A percentile compares a stretch with the other conserved stretches of the same genome.
These are phyloP conservation scores for Rosa lucieae DNA, from an alignment of 306 rosid species.

Conservation along the genomic window DNA sequence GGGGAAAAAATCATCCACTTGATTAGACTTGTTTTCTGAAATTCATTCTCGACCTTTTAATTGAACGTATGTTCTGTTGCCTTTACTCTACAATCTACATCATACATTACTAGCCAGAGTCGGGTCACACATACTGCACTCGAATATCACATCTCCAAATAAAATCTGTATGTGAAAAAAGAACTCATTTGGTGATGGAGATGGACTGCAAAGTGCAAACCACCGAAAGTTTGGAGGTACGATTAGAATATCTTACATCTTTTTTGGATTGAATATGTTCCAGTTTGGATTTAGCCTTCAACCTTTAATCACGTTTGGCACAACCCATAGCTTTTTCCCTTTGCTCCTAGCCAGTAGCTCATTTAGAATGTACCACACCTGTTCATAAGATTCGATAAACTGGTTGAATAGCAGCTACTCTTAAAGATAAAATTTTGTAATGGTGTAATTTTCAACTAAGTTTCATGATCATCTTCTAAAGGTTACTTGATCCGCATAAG, in stretches of 20 bases:
- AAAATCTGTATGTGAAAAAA: background rate
- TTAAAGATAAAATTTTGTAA: background rate
- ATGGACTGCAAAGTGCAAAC: background rate
- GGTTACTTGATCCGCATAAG: background rate
- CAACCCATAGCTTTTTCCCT: slow-evolving; percentile 4
- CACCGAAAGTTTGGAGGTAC: background rate
- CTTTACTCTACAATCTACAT: slow-evolving; percentile 10
- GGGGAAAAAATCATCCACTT: background rate
- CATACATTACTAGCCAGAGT: background rate
- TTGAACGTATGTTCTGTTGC: background rate
- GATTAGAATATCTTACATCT: background rate
- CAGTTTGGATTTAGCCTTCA: background rate
- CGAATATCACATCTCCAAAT: background rate
- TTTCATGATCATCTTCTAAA: background rate
- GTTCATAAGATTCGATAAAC: background rate
- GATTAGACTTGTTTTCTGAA: background rate
- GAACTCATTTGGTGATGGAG: background rate
- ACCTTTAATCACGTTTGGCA: background rate
- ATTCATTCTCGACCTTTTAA: background rate
- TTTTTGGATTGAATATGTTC: slow-evolving; percentile 17
- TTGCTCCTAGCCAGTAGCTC: background rate
- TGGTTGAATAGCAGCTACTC: background rate
- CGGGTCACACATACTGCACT: background rate
- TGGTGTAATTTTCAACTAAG: background rate
- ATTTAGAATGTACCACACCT: background rate